Evolutionary conservation across 2,329 filamentous ascomycete species (phyloP), one percentile per base, ranked within the genome.

Genomic region (Aspergillus latus): DNA sequence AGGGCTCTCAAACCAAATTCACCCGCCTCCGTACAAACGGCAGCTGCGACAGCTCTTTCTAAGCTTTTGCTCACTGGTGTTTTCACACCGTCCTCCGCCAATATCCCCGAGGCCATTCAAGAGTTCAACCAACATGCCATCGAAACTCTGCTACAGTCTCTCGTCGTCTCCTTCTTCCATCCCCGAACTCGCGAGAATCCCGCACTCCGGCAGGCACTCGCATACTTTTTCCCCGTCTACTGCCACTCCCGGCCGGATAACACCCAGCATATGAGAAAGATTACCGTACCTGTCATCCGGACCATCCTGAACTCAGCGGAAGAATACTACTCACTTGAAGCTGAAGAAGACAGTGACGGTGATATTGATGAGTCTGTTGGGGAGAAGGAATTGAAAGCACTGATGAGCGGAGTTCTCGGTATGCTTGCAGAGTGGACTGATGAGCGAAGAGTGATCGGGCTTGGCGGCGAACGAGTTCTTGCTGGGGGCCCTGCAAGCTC

Each of bases 201-300:
- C 63, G 86, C 86, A 7, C 86, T 97, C 5, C 82, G 92, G 26
- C 93, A 97, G 73, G 88, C 90, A 0, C 80, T 97, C 53, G 91
- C 90, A 62, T 97, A 97, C 74, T 97, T 97, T 80, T 78, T 97
- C 36, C 93, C 93, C 0, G 92, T 97, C 0, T 97, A 95, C 77
- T 94, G 90, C 72, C 96, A 93, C 73, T 92, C 89, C 6, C 84
- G 90, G 2, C 74, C 86, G 3, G 88, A 90, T 61, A 96, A 97
- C 67, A 92, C 94, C 61, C 83, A 88, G 29, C 82, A 91, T 34
- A 92, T 97, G 88, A 84, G 86, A 5, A 76, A 80, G 15, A 83
- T 97, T 16, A 84, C 88, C 0, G 82, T 93, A 2, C 84, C 88
- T 28, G 85, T 91, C 0, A 77, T 97, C 8, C 87, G 91, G 61